These are phyloP conservation scores for Ophiostoma pallidulum DNA, from an alignment of 2,329 filamentous ascomycete genomes.

Conservation along the genomic window DNA sequence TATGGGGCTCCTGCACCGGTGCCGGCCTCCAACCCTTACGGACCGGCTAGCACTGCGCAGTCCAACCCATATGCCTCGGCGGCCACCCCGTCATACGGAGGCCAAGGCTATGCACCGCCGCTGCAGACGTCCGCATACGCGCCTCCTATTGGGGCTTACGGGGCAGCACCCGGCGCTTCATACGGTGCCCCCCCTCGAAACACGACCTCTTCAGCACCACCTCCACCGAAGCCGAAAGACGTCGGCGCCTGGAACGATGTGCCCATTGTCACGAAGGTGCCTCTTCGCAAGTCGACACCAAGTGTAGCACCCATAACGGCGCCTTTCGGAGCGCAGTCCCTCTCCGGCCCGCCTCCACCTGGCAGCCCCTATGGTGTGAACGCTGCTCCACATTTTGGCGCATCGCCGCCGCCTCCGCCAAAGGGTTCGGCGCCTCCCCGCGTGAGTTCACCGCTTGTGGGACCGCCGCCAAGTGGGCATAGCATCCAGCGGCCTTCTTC, in stretches of 20 bases:
- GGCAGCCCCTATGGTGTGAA: constrained; percentile 51
- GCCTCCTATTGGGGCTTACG: constrained; percentile 32
- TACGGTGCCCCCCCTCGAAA: constrained; percentile 41
- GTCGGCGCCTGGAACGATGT: constrained; percentile 91
- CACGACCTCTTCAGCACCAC: constrained; percentile 49
- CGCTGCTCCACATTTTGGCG: constrained; percentile 47
- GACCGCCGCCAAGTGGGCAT: constrained; percentile 41
- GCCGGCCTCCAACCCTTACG: constrained; percentile 26
- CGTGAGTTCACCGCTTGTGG: constrained; percentile 61
- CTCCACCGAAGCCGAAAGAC: constrained; percentile 61
- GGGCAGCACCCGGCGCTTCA: constrained; percentile 24
- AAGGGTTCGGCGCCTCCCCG: constrained; percentile 65
- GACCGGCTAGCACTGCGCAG: constrained; percentile 19
- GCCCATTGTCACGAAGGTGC: constrained; percentile 68
- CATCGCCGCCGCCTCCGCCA: constrained; percentile 70
- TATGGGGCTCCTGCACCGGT: constrained; percentile 23
- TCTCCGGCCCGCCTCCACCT: constrained; percentile 47
- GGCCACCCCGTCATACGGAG: constrained; percentile 13
- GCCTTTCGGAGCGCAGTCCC: constrained; percentile 58
- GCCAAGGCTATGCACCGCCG: constrained; percentile 29
- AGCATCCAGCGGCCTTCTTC: constrained; percentile 44
- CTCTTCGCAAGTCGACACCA: constrained; percentile 66
- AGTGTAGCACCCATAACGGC: constrained; percentile 59
- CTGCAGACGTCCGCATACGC: constrained; percentile 18
- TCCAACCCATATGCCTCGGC: constrained; percentile 29